A percentile compares a stretch with the other conserved stretches of the same genome.
phyloP scores from a whole-genome alignment of 1,284 basidiomycete species.

The Gomphus bonarii region DNA sequence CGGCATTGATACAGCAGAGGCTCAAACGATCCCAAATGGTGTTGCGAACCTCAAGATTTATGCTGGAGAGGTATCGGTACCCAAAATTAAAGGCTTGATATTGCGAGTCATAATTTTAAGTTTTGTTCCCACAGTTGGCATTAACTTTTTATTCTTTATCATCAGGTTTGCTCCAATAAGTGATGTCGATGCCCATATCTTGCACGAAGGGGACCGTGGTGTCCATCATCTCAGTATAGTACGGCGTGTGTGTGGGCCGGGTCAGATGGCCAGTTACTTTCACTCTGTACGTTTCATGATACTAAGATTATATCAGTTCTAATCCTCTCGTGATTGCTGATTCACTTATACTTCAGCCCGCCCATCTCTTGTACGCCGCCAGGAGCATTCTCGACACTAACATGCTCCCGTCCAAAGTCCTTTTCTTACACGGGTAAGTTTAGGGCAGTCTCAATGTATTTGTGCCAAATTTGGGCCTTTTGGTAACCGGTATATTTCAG shows the following conservation, averaged over 20 bases:
- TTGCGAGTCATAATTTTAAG: not conserved
- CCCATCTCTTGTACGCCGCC: slow-evolving; percentile 11
- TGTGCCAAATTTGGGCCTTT: not conserved
- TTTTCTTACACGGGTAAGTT: slow-evolving; percentile 11
- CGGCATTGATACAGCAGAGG: not conserved
- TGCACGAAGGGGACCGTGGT: slow-evolving; percentile 8
- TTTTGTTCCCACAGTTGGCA: not conserved
- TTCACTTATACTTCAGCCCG: slow-evolving; percentile 2
- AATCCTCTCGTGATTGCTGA: not conserved
- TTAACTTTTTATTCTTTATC: not conserved
- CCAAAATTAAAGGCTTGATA: slow-evolving; percentile 8
- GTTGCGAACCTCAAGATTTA: slow-evolving; percentile 10
- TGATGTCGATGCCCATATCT: slow-evolving; percentile 10
- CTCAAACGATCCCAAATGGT: slow-evolving; percentile 5
- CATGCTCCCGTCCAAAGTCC: slow-evolving; percentile 6
- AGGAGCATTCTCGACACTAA: slow-evolving; percentile 7
- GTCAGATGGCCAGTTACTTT: slow-evolving; percentile 9
- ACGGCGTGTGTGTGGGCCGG: slow-evolving; percentile 7
- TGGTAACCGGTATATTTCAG: not conserved
- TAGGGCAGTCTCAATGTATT: not conserved
- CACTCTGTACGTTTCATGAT: slow-evolving; percentile 4
- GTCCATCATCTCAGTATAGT: slow-evolving; percentile 11
- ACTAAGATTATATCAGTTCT: not conserved
- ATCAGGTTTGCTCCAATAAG: slow-evolving; percentile 8
- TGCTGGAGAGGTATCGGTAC: slow-evolving; percentile 6